These are phyloP conservation scores for Fusarium sp. DNA, from an alignment of 2,329 filamentous ascomycete species.

Conservation along the genomic window DNA sequence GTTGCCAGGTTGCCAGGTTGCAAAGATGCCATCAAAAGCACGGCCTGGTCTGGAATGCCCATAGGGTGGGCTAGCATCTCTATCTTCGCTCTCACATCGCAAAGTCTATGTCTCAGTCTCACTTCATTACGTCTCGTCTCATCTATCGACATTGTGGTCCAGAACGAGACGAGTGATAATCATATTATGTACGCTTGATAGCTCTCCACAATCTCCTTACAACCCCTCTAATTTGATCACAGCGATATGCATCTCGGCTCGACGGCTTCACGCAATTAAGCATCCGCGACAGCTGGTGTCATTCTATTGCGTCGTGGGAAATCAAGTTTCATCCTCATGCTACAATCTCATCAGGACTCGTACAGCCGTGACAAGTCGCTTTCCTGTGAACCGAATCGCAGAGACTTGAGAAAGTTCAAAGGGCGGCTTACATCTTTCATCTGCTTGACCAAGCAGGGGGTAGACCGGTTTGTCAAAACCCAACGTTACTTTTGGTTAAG, in stretches of 20 bases:
- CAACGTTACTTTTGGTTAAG: neutral
- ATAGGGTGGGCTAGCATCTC: constrained; percentile 21
- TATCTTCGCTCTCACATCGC: constrained; percentile 14
- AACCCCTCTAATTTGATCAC: constrained; percentile 6
- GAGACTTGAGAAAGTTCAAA: neutral
- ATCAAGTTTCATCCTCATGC: constrained; percentile 1
- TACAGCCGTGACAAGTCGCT: constrained; percentile 13
- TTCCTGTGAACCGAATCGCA: constrained; percentile 7
- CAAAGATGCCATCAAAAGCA: constrained; percentile 7
- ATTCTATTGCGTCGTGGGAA: neutral
- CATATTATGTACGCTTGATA: constrained; percentile 18
- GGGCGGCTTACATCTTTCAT: neutral
- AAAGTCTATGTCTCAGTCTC: constrained; percentile 32
- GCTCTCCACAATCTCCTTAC: constrained; percentile 21
- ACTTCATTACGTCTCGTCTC: constrained; percentile 23
- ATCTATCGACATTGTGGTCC: constrained; percentile 23
- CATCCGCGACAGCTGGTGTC: constrained; percentile 4
- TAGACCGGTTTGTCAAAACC: neutral
- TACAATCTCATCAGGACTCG: constrained; percentile 14
- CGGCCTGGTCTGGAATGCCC: constrained; percentile 21
- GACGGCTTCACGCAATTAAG: constrained; percentile 4
- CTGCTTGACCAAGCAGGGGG: neutral
- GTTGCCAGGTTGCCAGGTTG: too few species aligned
- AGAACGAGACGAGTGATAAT: constrained; percentile 26
- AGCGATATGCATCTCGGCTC: constrained; percentile 1